These are phyloP conservation scores for Laburnicola sp. DNA, from an alignment of 2,329 filamentous ascomycete genomes.

Conservation along the genomic window DNA sequence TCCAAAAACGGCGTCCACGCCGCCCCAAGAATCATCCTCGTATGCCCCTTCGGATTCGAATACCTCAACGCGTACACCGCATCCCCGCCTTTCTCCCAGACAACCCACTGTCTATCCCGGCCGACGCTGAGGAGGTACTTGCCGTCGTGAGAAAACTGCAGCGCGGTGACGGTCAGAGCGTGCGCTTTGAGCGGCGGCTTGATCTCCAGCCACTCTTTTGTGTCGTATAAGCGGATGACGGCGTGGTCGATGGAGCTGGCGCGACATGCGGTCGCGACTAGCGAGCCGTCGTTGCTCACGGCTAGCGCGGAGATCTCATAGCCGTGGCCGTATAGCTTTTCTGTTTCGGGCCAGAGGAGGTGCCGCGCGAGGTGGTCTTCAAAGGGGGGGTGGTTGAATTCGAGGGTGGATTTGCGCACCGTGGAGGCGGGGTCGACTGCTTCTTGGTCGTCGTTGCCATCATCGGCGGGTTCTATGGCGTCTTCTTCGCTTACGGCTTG, in stretches of 20 bases:
- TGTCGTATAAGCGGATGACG: constrained; percentile 89
- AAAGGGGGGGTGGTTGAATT: constrained; percentile 73
- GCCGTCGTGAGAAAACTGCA: constrained; percentile 79
- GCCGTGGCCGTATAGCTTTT: constrained; percentile 97
- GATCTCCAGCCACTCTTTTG: constrained; percentile 82
- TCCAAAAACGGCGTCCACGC: constrained; percentile 66
- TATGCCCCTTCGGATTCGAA: constrained; percentile 80
- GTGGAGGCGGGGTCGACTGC: constrained; percentile 60
- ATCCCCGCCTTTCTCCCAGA: constrained; percentile 64
- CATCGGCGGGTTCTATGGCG: constrained; percentile 25
- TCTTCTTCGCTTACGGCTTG: constrained; percentile 51
- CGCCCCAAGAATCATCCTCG: constrained; percentile 87
- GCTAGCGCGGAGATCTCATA: constrained; percentile 93
- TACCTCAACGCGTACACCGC: constrained; percentile 61
- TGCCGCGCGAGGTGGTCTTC: constrained; percentile 89
- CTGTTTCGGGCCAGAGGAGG: constrained; percentile 92
- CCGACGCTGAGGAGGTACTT: constrained; percentile 81
- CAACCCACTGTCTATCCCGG: constrained; percentile 85
- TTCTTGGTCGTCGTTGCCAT: constrained; percentile 56
- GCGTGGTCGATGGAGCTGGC: constrained; percentile 93
- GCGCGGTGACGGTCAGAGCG: constrained; percentile 78
- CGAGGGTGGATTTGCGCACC: constrained; percentile 63
- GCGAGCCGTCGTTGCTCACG: constrained; percentile 69
- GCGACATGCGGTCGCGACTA: constrained; percentile 90
- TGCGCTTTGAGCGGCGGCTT: constrained; percentile 82